Evolutionary conservation across 1,284 basidiomycete genomes (phyloP), one percentile per base, ranked within the genome.

Genomic region (Papiliotrema laurentii): DNA sequence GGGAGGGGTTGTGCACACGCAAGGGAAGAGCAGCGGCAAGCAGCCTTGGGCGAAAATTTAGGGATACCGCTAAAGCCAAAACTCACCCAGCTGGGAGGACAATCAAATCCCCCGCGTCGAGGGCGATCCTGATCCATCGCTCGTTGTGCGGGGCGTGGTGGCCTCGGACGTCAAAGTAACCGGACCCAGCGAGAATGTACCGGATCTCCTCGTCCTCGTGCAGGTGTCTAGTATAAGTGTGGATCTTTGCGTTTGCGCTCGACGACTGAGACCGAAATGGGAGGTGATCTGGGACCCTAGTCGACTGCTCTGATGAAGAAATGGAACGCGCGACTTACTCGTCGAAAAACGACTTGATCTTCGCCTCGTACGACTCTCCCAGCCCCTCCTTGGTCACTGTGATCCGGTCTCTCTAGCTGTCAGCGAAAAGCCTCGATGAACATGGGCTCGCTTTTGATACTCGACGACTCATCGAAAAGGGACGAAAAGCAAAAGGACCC

Each of bases 151-250:
- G 35, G 21, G 46, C 56, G 2, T 45, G 45, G 10, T 51, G 46
- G n/a, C 55, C 84, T 53, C 87, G 79, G 27, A 90, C 79, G 56
- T 91, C 89, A 63, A 92, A 93, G 77, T 83, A 94, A 0, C 89
- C 89, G 39, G 81, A 83, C 6, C 89, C 90, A 1, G 80, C 78
- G 35, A 87, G 77, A 56, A 92, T 83, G 66, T 87, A 94, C 16
- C 89, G 79, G 59, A 91, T 91, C 73, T 92, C 89, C 69, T 92
- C 89, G 60, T 92, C 89, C 71, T 92, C 88, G 60, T 92, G 89
- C 75, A 92, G 79, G 61, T 91, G 88, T 63, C 86, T 88, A 50
- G 5, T 18, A 24, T 5, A 5, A 21, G 19, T 21, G 13, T 9
- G 18, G 34, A 5, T n/a, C 10, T 21, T 16, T 18, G 41, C n/a